Conservation (phyloP, 1,284 basidiomycete species). For the Trametes sp. region DNA sequence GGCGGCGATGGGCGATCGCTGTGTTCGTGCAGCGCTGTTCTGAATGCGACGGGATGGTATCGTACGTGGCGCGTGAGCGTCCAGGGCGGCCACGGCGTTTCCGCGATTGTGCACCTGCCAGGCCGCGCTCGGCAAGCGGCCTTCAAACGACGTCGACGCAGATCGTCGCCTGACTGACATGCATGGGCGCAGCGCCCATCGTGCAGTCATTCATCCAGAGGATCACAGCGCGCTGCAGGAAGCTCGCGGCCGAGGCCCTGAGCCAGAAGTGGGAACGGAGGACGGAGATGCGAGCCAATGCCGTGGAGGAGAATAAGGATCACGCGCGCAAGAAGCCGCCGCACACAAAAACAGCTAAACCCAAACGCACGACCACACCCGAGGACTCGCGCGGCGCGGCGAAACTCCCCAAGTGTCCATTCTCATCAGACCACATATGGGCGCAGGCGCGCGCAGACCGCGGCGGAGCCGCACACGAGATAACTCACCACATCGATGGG, state of each 20-base stretch:
- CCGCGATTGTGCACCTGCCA: background rate
- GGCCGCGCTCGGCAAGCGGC: no score
- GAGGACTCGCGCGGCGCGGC: conserved; percentile 3
- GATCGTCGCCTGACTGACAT: background rate
- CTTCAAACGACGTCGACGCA: no score
- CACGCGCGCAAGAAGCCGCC: conserved; percentile 1
- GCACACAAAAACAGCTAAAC: conserved; percentile 1
- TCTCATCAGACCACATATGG: no score
- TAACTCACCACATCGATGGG: conserved; percentile 5
- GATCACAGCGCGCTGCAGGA: no score
- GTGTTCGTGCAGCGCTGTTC: background rate
- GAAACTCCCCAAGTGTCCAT: background rate
- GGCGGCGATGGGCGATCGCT: background rate
- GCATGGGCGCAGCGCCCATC: no score
- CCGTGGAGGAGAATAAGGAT: conserved; percentile 1
- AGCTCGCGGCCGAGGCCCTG: background rate
- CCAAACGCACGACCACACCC: background rate
- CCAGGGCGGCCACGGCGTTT: background rate
- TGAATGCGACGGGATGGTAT: background rate
- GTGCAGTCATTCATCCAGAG: no score
- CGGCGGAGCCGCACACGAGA: background rate
- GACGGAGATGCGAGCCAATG: background rate
- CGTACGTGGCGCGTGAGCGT: background rate
- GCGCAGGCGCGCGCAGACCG: no score
- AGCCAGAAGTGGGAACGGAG: conserved; percentile 4